A percentile compares a stretch with the other conserved stretches of the same genome.
Conservation (phyloP, 352 stramenopile species). For the Aphanomyces cochlioides region DNA sequence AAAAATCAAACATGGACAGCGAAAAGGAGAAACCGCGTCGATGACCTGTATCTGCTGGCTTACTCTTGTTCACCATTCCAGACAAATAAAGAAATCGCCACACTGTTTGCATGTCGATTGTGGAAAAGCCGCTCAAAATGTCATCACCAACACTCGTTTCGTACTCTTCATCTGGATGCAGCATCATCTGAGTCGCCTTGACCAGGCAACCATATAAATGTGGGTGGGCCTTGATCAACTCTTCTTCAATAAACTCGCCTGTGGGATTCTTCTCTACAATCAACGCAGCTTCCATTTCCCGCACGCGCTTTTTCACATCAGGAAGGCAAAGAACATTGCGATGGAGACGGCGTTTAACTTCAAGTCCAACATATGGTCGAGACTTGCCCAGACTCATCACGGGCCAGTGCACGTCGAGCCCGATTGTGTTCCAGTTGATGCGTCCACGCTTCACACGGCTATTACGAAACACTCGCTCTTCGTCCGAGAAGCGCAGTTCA, state of each 20-base stretch:
- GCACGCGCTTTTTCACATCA: constrained; percentile 54
- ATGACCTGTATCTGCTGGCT: constrained; percentile 12
- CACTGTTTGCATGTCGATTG: constrained; percentile 74
- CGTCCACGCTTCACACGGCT: constrained; percentile 49
- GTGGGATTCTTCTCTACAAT: constrained; percentile 67
- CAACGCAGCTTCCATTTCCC: constrained; percentile 55
- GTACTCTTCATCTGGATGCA: constrained; percentile 70
- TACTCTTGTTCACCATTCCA: constrained; percentile 53
- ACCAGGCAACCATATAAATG: constrained; percentile 58
- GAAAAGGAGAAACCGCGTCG: constrained; percentile 18
- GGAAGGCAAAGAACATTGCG: constrained; percentile 58
- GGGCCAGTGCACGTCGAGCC: constrained; percentile 36
- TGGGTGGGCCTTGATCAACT: constrained; percentile 51
- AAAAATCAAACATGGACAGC: constrained; percentile 17
- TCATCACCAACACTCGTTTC: constrained; percentile 66
- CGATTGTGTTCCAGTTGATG: constrained; percentile 71
- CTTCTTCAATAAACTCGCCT: constrained; percentile 67
- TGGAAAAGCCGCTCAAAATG: constrained; percentile 66
- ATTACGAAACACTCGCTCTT: constrained; percentile 63
- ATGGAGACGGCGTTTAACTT: constrained; percentile 67
- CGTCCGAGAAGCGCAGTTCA: constrained; percentile 57
- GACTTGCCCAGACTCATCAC: neutral
- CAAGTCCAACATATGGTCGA: constrained; percentile 45
- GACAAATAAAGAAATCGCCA: constrained; percentile 80
- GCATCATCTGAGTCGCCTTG: constrained; percentile 74